A percentile compares a stretch with the other conserved stretches of the same genome.
These are phyloP conservation scores for Neobulgaria alba DNA, from an alignment of 2,329 filamentous ascomycete species.

Conservation along the genomic window DNA sequence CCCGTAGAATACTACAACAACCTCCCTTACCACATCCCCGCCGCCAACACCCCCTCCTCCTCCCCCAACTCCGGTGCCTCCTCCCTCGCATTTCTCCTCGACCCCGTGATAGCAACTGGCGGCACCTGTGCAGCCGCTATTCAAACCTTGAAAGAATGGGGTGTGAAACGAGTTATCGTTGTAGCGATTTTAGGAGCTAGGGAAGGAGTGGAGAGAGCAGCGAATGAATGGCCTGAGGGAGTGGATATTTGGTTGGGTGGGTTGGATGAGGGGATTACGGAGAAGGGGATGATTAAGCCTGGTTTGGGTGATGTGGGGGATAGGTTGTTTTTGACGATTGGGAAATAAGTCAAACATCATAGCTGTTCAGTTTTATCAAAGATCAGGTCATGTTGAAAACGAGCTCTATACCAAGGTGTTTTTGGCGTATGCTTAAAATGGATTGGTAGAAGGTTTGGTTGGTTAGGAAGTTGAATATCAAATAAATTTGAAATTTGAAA, in stretches of 20 bases:
- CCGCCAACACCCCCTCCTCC: slow-evolving; percentile 31
- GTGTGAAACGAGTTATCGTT: slow-evolving; percentile 72
- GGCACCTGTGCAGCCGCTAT: slow-evolving; percentile 86
- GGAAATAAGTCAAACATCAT: slow-evolving; percentile 49
- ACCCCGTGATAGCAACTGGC: slow-evolving; percentile 90
- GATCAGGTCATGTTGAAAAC: too few species aligned
- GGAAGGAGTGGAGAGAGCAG: slow-evolving; percentile 62
- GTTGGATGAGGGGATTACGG: slow-evolving; percentile 65
- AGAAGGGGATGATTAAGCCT: slow-evolving; percentile 82
- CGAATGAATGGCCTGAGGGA: slow-evolving; percentile 67
- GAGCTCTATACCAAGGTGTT: too few species aligned
- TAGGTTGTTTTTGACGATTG: slow-evolving; percentile 78
- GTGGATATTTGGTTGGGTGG: slow-evolving; percentile 77
- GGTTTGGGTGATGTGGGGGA: slow-evolving; percentile 89
- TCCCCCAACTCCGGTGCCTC: slow-evolving; percentile 34
- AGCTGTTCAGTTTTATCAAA: too few species aligned
- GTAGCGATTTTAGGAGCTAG: slow-evolving; percentile 66
- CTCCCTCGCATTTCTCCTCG: slow-evolving; percentile 42
- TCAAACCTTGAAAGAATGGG: slow-evolving; percentile 84
- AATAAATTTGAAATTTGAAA: neutral
- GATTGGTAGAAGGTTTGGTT: too few species aligned
- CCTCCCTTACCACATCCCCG: slow-evolving; percentile 62
- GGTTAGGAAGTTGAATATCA: too few species aligned
- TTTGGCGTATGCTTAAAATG: too few species aligned
- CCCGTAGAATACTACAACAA: slow-evolving; percentile 99